Evolutionary conservation across 345 rosid species (phyloP).

Genomic region (Populus davidiana): DNA sequence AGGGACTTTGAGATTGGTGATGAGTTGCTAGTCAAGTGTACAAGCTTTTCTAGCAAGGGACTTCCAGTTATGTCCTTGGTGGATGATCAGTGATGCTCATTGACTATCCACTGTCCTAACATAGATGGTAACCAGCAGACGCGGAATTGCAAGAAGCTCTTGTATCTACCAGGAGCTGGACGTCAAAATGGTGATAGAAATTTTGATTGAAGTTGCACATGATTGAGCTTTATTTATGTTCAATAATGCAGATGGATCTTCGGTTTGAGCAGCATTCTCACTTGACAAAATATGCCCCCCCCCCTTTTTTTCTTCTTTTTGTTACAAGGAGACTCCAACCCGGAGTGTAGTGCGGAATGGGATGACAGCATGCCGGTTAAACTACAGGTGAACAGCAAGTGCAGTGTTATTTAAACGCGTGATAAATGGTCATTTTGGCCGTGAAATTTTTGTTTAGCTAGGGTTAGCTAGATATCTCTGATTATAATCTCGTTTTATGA

Average conservation of each 20-base stretch:
- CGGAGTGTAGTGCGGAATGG: no score
- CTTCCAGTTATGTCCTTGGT: slow-evolving; percentile 68
- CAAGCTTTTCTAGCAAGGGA: slow-evolving; percentile 74
- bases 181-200: not conserved
- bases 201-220: not conserved
- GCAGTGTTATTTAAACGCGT: not conserved
- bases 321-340: no score
- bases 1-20: slow-evolving; percentile 53
- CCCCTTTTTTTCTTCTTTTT: rapidly evolving
- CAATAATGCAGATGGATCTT: not conserved
- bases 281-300: no score
- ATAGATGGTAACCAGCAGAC: not conserved
- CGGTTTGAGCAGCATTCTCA: not conserved
- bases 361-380: no score
- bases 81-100: slow-evolving; percentile 21
- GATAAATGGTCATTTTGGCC: not conserved
- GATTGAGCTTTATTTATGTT: not conserved
- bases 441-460: not conserved
- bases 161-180: not conserved
- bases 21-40: slow-evolving; percentile 55
- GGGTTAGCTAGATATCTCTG: not conserved
- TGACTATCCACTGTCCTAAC: not conserved
- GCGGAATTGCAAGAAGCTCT: not conserved
- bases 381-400: no score
- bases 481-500: no score